A percentile compares a stretch with the other conserved stretches of the same genome.
These are phyloP conservation scores for Trichoderma reesei DNA, from an alignment of 495 filamentous ascomycete genomes.

Conservation along the genomic window DNA sequence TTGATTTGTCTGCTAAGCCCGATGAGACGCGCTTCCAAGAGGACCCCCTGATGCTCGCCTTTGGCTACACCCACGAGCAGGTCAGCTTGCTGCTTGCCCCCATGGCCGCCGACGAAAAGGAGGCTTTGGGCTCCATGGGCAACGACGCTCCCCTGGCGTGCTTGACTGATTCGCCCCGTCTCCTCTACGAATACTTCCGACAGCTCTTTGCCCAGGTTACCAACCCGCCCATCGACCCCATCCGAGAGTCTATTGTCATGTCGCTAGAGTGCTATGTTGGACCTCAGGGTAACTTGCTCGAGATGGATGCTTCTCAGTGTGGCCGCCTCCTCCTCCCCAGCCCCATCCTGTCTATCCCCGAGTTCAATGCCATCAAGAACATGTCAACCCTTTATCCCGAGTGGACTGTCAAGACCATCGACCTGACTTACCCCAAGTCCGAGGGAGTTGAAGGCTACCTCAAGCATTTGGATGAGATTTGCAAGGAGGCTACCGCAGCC, in stretches of 20 bases:
- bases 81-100: conserved; percentile 88
- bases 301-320: conserved; percentile 89
- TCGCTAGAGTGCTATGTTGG: conserved; percentile 96
- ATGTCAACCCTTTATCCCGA: conserved; percentile 63
- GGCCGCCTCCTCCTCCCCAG: conserved; percentile 78
- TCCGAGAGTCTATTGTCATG: conserved; percentile 98
- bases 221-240: conserved; percentile 97
- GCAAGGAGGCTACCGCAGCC: conserved; percentile 73
- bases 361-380: conserved; percentile 84
- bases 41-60: conserved; percentile 76
- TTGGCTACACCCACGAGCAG: conserved; percentile 96
- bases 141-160: conserved; percentile 96
- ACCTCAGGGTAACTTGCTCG: conserved; percentile 92
- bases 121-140: conserved; percentile 98
- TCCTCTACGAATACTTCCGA: conserved; percentile 97
- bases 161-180: conserved; percentile 76
- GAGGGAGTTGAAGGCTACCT: conserved; percentile 83
- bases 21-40: conserved; percentile 70
- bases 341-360: conserved; percentile 80
- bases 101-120: conserved; percentile 98
- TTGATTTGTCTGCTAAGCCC: conserved; percentile 55
- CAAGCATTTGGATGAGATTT: conserved; percentile 82
- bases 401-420: conserved; percentile 91
- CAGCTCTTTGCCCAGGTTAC: conserved; percentile 99
- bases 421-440: conserved; percentile 88